phyloP scores from a whole-genome alignment of 768 basidiomycete species.

The Kwoniella sp. region DNA sequence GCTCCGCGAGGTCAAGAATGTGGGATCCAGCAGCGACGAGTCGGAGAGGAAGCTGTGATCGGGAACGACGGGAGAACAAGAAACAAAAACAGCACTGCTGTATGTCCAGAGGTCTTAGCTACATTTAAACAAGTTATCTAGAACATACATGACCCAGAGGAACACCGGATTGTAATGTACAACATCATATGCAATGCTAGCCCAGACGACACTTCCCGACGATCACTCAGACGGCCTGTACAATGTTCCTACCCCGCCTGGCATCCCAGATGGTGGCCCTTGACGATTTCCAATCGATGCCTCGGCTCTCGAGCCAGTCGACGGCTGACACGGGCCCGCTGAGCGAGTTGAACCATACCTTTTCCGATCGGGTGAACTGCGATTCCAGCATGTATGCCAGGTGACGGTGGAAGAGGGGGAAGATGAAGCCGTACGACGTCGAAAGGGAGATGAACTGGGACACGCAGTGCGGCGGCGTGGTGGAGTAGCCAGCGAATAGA shows the following conservation, averaged over 20 bases:
- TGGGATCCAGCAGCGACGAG: too few species aligned
- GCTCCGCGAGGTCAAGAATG: not conserved
- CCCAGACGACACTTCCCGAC: not conserved
- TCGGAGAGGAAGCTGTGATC: too few species aligned
- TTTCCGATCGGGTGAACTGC: constrained; percentile 44
- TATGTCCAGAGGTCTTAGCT: too few species aligned
- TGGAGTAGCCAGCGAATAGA: constrained; percentile 51
- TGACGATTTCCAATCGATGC: constrained; percentile 24
- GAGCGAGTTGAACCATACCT: constrained; percentile 52
- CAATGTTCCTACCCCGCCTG: constrained; percentile 17
- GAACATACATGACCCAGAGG: too few species aligned
- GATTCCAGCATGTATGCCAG: constrained; percentile 53
- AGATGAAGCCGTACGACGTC: constrained; percentile 50
- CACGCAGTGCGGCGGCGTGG: constrained; percentile 51
- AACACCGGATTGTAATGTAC: too few species aligned
- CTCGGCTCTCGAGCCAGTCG: constrained; percentile 51
- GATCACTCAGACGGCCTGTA: not conserved
- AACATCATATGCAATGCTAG: not conserved
- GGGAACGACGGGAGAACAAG: too few species aligned
- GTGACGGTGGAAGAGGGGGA: constrained; percentile 54
- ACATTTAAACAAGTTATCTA: too few species aligned
- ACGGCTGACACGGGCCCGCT: constrained; percentile 49
- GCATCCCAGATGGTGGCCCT: constrained; percentile 33
- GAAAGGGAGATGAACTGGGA: constrained; percentile 51
- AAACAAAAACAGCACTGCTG: too few species aligned